These are phyloP conservation scores for Microsporum canis DNA, from an alignment of 2,329 filamentous ascomycete species.

Conservation along the genomic window DNA sequence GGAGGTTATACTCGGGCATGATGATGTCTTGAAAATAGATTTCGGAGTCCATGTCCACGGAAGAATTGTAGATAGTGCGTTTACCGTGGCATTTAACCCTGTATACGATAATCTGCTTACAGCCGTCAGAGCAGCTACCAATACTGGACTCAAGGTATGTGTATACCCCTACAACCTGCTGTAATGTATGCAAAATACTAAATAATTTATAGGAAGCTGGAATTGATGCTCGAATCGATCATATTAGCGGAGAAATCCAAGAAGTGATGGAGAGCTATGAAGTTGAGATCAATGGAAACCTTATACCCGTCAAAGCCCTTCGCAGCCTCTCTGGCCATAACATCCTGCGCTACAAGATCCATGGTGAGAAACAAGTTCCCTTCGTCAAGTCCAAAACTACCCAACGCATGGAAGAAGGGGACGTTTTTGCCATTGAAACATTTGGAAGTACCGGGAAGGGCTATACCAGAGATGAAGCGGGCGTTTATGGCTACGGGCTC, in stretches of 20 bases:
- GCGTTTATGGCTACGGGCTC: conserved; percentile 44
- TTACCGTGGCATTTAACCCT: conserved; percentile 65
- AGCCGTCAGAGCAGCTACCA: conserved; percentile 64
- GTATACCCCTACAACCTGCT: background rate
- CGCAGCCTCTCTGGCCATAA: conserved; percentile 46
- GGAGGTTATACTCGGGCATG: conserved; percentile 58
- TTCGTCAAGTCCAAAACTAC: conserved; percentile 35
- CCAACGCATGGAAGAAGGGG: conserved; percentile 48
- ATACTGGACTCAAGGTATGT: conserved; percentile 41
- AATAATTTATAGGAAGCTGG: conserved; percentile 36
- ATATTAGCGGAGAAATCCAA: conserved; percentile 48
- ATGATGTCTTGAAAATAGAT: conserved; percentile 73
- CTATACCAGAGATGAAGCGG: conserved; percentile 39
- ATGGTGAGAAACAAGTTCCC: conserved; percentile 46
- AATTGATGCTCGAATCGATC: conserved; percentile 43
- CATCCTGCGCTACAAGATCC: conserved; percentile 44
- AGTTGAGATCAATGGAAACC: conserved; percentile 43
- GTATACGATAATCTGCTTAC: conserved; percentile 63
- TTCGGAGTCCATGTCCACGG: conserved; percentile 74
- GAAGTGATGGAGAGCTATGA: conserved; percentile 54
- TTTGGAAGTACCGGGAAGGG: conserved; percentile 47
- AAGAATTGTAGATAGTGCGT: conserved; percentile 69
- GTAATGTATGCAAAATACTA: conserved; percentile 7
- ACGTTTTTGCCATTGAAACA: conserved; percentile 49
- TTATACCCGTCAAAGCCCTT: conserved; percentile 42